Evolutionary conservation across 2,329 filamentous ascomycete species (phyloP).

Genomic region (Ceratocystis cubensis): DNA sequence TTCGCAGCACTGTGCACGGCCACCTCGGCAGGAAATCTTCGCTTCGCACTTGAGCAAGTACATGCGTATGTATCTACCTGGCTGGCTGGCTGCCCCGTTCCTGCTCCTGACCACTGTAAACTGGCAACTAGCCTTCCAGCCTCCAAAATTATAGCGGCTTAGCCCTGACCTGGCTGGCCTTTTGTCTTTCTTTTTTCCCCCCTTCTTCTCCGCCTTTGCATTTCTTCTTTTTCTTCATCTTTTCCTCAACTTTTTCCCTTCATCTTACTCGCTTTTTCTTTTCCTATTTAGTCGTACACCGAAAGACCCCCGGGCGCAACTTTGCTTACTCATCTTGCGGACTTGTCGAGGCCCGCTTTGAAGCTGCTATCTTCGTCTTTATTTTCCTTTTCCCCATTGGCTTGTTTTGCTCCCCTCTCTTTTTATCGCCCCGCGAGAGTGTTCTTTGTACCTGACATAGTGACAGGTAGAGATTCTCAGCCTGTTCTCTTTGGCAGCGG

Average conservation of each 20-base stretch:
- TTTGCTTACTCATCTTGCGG: slow-evolving; percentile 11
- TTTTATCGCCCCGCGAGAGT: not conserved
- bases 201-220: not conserved
- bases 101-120: not conserved
- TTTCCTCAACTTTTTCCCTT: not conserved
- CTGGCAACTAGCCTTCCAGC: slow-evolving; percentile 4
- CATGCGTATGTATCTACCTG: not conserved
- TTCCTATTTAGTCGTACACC: slow-evolving; percentile 19
- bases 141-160: slow-evolving; percentile 9
- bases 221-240: slow-evolving; percentile 18
- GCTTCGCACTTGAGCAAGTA: no score
- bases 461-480: slow-evolving; percentile 1
- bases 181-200: slow-evolving; percentile 18
- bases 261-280: slow-evolving; percentile 20
- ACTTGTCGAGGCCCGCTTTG: not conserved
- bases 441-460: not conserved
- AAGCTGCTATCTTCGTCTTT: not conserved
- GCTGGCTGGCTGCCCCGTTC: not conserved
- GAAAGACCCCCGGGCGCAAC: not conserved
- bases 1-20: not conserved
- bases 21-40: not conserved
- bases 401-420: slow-evolving; percentile 23
- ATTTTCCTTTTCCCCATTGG: slow-evolving; percentile 15
- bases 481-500: not conserved
- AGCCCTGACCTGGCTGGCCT: not conserved